Evolutionary conservation across 1,284 basidiomycete species (phyloP).

Genomic region (Amylostereum areolatum): DNA sequence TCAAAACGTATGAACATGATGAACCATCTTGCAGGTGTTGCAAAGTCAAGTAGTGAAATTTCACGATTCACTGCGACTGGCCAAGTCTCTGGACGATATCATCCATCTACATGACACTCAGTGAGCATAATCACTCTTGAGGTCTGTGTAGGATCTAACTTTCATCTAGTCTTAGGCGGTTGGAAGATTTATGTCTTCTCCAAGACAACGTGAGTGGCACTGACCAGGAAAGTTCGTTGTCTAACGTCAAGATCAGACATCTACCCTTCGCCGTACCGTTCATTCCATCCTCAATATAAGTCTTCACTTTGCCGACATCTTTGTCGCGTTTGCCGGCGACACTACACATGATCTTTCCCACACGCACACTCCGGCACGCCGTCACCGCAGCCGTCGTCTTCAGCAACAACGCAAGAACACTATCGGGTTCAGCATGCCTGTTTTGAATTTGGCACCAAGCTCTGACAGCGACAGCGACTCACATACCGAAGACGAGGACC

Average conservation of each 20-base stretch:
- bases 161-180: slow-evolving; percentile 48
- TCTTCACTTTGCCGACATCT: slow-evolving; percentile 59
- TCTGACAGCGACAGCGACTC: slow-evolving; percentile 42
- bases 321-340: slow-evolving; percentile 54
- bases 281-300: slow-evolving; percentile 70
- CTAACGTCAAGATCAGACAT: slow-evolving; percentile 35
- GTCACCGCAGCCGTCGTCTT: slow-evolving; percentile 56
- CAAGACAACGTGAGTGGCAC: slow-evolving; percentile 48
- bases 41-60: slow-evolving; percentile 56
- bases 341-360: slow-evolving; percentile 54
- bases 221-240: too few species aligned
- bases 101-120: slow-evolving; percentile 67
- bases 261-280: slow-evolving; percentile 57
- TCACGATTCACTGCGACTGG: slow-evolving; percentile 46
- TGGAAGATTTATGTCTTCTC: slow-evolving; percentile 64
- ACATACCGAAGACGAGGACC: slow-evolving; percentile 31
- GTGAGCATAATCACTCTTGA: slow-evolving; percentile 36
- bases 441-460: slow-evolving; percentile 17
- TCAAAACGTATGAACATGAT: slow-evolving; percentile 1
- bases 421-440: slow-evolving; percentile 51
- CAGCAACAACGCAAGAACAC: slow-evolving; percentile 46
- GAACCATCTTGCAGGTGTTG: slow-evolving; percentile 47
- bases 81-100: slow-evolving; percentile 70
- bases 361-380: slow-evolving; percentile 39
- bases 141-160: neutral